Evolutionary conservation across 2,329 filamentous ascomycete species (phyloP).

Genomic region (Ophiostoma himal-ulmi): DNA sequence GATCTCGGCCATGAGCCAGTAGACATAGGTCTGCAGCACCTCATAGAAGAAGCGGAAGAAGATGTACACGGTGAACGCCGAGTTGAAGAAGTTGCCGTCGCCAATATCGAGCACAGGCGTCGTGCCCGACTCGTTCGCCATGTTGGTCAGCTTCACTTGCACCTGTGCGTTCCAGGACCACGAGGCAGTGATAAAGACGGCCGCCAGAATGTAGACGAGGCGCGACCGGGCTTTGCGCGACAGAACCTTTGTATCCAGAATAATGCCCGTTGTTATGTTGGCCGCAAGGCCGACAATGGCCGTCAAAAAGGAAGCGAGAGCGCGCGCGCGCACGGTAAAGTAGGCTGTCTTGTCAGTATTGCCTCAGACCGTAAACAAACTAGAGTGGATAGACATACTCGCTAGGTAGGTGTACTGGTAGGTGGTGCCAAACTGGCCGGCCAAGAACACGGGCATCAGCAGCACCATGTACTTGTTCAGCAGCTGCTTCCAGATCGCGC

Average conservation of each 20-base stretch:
- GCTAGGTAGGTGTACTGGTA: constrained; percentile 2
- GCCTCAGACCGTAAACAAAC: no score
- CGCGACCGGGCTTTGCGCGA: background rate
- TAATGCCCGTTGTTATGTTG: background rate
- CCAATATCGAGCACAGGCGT: background rate
- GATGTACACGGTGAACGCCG: constrained; percentile 1
- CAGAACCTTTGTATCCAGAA: background rate
- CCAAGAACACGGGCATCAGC: constrained; percentile 1
- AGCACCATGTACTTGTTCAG: constrained; percentile 4
- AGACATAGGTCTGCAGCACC: constrained; percentile 3
- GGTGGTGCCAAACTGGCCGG: constrained; percentile 7
- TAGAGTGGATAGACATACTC: background rate
- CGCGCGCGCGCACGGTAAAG: background rate
- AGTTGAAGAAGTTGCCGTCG: background rate
- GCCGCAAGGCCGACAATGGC: background rate
- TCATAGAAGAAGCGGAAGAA: constrained; percentile 8
- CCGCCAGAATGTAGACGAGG: background rate
- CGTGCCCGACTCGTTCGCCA: background rate
- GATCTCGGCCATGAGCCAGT: constrained; percentile 9
- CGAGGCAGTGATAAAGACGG: background rate
- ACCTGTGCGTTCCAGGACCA: constrained; percentile 1
- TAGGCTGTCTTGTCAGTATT: background rate
- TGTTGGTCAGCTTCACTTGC: background rate
- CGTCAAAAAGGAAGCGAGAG: background rate
- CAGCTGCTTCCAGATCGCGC: background rate